These are phyloP conservation scores for Saturnispora dispora DNA, from an alignment of 805 yeast genomes.

Conservation along the genomic window DNA sequence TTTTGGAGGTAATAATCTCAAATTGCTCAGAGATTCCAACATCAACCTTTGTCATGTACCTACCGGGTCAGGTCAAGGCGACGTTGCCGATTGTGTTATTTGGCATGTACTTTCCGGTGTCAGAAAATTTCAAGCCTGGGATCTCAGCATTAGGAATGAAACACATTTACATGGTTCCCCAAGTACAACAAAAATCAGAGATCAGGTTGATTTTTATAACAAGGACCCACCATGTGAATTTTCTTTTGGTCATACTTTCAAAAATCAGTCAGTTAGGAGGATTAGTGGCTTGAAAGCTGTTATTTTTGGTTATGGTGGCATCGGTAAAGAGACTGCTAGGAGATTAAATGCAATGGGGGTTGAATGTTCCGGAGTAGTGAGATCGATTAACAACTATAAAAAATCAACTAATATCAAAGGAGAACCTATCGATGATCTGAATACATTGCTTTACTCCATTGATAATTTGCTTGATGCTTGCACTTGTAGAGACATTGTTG, in stretches of 20 bases:
- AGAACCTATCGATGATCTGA: slow-evolving; percentile 26
- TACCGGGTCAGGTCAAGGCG: slow-evolving; percentile 39
- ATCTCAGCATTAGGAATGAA: slow-evolving; percentile 23
- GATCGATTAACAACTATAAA: slow-evolving; percentile 25
- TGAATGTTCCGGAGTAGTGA: slow-evolving; percentile 53
- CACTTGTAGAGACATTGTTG: slow-evolving; percentile 41
- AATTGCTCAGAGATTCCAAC: slow-evolving; percentile 27
- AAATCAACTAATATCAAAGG: slow-evolving; percentile 29
- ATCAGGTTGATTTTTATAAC: slow-evolving; percentile 15
- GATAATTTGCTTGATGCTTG: slow-evolving; percentile 34
- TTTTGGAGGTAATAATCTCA: slow-evolving; percentile 35
- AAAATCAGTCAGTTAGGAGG: slow-evolving; percentile 9
- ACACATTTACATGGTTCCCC: slow-evolving; percentile 13
- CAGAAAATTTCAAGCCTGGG: slow-evolving; percentile 45
- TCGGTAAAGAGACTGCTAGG: slow-evolving; percentile 56
- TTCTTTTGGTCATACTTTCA: slow-evolving; percentile 15
- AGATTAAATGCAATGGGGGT: slow-evolving; percentile 53
- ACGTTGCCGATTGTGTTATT: slow-evolving; percentile 67
- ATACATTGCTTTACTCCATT: slow-evolving; percentile 38
- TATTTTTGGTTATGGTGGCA: slow-evolving; percentile 67
- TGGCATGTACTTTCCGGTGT: slow-evolving; percentile 49
- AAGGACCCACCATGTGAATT: background rate
- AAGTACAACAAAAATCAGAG: slow-evolving; percentile 37
- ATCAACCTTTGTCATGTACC: slow-evolving; percentile 56
- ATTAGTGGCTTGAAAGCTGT: slow-evolving; percentile 42